Evolutionary conservation across 2,329 filamentous ascomycete genomes (phyloP).

Genomic region (Aspergillus sp.): DNA sequence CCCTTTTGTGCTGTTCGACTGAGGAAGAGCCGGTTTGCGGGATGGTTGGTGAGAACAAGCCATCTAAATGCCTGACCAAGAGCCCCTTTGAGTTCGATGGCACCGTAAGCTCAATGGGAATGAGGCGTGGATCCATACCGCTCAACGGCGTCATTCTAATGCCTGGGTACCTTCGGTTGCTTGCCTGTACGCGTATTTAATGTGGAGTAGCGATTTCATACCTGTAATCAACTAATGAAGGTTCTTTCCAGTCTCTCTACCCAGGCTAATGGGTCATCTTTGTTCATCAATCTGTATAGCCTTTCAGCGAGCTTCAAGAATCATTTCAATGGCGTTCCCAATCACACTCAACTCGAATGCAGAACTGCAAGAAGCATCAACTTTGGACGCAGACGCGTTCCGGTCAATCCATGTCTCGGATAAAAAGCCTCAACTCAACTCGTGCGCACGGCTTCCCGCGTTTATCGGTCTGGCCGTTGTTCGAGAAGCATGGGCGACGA

Average conservation of each 20-base stretch:
- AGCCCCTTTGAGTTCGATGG: background rate
- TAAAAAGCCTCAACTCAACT: background rate
- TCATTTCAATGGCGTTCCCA: background rate
- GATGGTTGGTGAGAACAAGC: too few relatives aligned
- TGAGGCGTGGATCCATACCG: background rate
- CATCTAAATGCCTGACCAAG: too few relatives aligned
- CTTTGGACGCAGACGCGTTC: background rate
- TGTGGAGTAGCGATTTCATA: background rate
- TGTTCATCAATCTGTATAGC: background rate
- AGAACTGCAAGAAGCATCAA: background rate
- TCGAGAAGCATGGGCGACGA: background rate
- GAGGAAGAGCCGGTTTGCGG: background rate
- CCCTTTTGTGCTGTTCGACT: background rate
- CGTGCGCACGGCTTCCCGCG: background rate
- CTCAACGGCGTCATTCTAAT: background rate
- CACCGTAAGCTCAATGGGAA: background rate
- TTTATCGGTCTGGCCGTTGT: background rate
- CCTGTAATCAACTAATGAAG: background rate
- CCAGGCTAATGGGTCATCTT: background rate
- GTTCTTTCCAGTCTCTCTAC: background rate
- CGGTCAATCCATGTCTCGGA: background rate
- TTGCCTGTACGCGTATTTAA: background rate
- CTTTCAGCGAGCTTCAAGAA: too few relatives aligned
- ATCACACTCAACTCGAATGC: too few relatives aligned
- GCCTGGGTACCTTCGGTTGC: background rate